phyloP scores from a whole-genome alignment of 257 asterid species.

The Orobanche coerulescens region DNA sequence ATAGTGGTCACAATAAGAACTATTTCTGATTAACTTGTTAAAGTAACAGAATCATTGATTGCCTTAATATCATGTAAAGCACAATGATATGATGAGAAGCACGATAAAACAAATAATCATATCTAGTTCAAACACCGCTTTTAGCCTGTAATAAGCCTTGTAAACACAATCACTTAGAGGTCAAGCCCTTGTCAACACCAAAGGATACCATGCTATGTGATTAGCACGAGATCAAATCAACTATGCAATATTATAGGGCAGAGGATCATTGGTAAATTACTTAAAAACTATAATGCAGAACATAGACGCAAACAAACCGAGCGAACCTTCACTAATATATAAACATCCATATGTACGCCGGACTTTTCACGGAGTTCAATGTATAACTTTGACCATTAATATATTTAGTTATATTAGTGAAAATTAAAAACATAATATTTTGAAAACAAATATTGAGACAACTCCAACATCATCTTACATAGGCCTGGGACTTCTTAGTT shows the following conservation, averaged over 20 bases:
- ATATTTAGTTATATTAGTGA: too few relatives aligned
- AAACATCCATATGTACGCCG: conserved; percentile 2
- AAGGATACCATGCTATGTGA: background rate
- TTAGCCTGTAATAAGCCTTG: conserved; percentile 3
- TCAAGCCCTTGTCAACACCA: conserved; percentile 7
- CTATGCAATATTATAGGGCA: background rate
- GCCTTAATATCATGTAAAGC: conserved; percentile 2
- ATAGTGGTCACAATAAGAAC: conserved; percentile 3
- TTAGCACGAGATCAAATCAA: conserved; percentile 2
- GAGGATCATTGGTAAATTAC: background rate
- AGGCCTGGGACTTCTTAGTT: too few relatives aligned
- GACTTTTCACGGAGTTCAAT: background rate
- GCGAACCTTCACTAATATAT: background rate
- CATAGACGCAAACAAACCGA: background rate
- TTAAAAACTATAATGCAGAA: background rate
- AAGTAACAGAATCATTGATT: background rate
- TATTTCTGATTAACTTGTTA: background rate
- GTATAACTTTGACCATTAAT: too few relatives aligned
- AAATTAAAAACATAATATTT: too few relatives aligned
- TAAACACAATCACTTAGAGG: conserved; percentile 2
- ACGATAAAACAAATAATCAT: conserved; percentile 4
- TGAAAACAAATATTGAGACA: too few relatives aligned
- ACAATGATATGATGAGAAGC: background rate
- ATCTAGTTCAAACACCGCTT: conserved; percentile 16
- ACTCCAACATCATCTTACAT: too few relatives aligned